These are phyloP conservation scores for Saxispiralis lemnorum DNA, from an alignment of 495 filamentous ascomycete species.

Conservation along the genomic window DNA sequence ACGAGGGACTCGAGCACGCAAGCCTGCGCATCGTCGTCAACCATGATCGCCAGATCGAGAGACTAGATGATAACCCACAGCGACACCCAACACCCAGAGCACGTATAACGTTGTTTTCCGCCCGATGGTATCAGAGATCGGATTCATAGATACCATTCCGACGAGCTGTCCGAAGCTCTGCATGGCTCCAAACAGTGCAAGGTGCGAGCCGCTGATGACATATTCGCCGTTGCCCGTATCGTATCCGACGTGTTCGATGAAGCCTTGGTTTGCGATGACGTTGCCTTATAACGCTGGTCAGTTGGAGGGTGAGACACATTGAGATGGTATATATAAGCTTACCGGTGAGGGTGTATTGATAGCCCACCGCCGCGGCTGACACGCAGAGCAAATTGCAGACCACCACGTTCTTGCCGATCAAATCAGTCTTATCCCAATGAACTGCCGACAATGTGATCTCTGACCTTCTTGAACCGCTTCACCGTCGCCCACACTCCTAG, in stretches of 20 bases:
- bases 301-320: too few species aligned
- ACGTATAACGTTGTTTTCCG: not conserved
- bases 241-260: not conserved
- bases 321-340: not conserved
- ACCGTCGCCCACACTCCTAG: not conserved
- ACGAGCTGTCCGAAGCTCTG: not conserved
- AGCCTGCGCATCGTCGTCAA: too few species aligned
- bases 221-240: not conserved
- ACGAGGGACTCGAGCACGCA: too few species aligned
- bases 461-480: not conserved
- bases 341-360: not conserved
- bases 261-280: not conserved
- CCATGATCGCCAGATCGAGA: too few species aligned
- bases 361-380: not conserved
- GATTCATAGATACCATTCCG: not conserved
- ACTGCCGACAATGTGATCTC: too few species aligned
- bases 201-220: not conserved
- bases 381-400: too few species aligned
- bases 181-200: not conserved
- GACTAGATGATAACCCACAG: not conserved
- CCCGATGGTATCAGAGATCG: not conserved
- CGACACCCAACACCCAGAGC: not conserved
- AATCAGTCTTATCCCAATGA: too few species aligned
- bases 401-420: too few species aligned
- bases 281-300: not conserved